Percentiles rank a stretch among this genome's conserved stretches.
These are phyloP conservation scores for Verticillium longisporum DNA, from an alignment of 2,329 filamentous ascomycete genomes.

Conservation along the genomic window DNA sequence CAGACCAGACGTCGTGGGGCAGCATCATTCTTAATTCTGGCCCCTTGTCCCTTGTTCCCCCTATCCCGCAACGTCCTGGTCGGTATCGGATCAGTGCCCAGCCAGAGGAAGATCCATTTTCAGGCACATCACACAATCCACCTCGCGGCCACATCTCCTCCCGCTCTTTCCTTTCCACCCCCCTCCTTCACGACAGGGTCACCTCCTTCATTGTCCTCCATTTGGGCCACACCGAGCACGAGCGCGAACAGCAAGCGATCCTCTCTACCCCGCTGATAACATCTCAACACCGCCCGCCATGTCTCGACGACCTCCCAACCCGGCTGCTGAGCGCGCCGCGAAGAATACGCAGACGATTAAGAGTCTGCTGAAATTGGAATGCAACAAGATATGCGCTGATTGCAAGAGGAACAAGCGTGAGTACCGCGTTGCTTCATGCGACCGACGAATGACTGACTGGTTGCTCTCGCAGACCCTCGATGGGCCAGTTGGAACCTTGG, in stretches of 20 bases:
- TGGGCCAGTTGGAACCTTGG: conserved; percentile 99
- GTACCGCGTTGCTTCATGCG: conserved; percentile 21
- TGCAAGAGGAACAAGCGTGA: conserved; percentile 98
- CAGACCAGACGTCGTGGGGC: neutral
- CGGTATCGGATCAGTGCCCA: neutral
- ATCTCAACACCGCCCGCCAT: conserved; percentile 36
- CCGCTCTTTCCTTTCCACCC: neutral
- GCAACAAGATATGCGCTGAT: conserved; percentile 95
- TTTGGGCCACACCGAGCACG: too few relatives aligned
- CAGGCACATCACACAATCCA: neutral
- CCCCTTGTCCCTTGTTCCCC: neutral
- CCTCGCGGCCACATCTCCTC: neutral
- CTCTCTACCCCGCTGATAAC: neutral
- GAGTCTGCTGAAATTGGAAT: conserved; percentile 85
- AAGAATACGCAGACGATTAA: conserved; percentile 94
- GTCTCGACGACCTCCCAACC: conserved; percentile 72
- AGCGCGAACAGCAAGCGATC: neutral
- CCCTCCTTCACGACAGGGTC: neutral
- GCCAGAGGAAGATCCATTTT: neutral
- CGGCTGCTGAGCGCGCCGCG: conserved; percentile 78
- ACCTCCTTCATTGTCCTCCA: neutral
- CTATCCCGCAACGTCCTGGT: neutral
- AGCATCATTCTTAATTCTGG: neutral
- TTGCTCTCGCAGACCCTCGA: conserved; percentile 64
- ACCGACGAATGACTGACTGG: conserved; percentile 2